These are phyloP conservation scores for Acacia acuminata DNA, from an alignment of 306 rosid genomes.

Conservation along the genomic window DNA sequence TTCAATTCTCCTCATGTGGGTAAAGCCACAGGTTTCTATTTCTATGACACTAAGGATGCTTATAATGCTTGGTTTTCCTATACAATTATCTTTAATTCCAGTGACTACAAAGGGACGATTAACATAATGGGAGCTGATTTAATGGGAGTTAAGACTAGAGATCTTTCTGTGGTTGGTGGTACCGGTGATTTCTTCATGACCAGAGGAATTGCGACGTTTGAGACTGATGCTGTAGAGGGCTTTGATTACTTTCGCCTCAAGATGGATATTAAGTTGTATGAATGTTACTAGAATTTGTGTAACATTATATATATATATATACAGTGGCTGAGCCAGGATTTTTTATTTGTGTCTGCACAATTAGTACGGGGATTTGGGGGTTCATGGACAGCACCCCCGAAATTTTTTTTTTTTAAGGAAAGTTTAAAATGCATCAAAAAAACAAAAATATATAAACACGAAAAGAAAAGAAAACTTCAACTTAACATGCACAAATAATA, in stretches of 20 bases:
- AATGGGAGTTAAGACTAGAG: conserved; percentile 30
- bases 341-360: too few species aligned
- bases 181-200: conserved; percentile 57
- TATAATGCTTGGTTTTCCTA: conserved; percentile 55
- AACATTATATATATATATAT: too few species aligned
- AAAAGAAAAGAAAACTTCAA: too few species aligned
- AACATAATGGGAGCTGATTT: conserved; percentile 59
- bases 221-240: conserved; percentile 40
- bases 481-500: too few species aligned
- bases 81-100: conserved; percentile 57
- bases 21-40: conserved; percentile 52
- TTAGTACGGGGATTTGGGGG: too few species aligned
- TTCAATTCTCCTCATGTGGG: conserved; percentile 36
- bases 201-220: conserved; percentile 48
- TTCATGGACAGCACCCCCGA: too few species aligned
- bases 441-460: too few species aligned
- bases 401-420: too few species aligned
- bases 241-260: conserved; percentile 42
- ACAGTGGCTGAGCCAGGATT: too few species aligned
- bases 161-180: conserved; percentile 58
- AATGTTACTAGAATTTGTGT: too few species aligned
- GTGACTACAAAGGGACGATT: conserved; percentile 46
- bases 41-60: conserved; percentile 44
- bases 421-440: too few species aligned
- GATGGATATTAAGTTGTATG: conserved; percentile 54